Base-by-base conservation (phyloP, 148 eudicot species). In the Drosera capensis region DNA sequence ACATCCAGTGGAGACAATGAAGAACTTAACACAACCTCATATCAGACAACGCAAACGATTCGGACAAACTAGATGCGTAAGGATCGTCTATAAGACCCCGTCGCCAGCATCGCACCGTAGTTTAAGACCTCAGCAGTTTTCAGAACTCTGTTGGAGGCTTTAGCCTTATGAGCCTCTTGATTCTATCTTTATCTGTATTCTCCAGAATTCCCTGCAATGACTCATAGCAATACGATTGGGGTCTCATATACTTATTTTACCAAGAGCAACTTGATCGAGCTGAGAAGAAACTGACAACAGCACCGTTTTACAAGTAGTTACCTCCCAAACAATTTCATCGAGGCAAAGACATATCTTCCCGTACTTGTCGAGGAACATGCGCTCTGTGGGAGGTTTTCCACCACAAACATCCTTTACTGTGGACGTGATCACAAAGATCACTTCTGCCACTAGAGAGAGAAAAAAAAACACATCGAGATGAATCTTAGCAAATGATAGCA, bases 321-420 rank as follows among this genome's bases (percentile, higher is more conserved):
- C 99, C 85, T 70, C 71, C 94, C 99, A 92, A 8, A 81, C 94
- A 59, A 92, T 64, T 71, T 92, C 99, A 65, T 92, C 99, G 51
- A 85, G 68, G 62, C 86, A 80, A 65, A 92, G 71, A 65, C 99
- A 92, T 25, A 92, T 81, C 65, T 69, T 92, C 38, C 99, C 99
- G 37, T 92, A 92, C 75, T 92, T 92, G 57, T 92, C 95, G 35
- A 92, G 63, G 54, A 92, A 92, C 48, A 85, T 75, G 64, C 99
- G 88, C 65, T 92, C 94, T 3, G 81, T 78, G 3, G 99, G 99
- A 45, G 79, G 68, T 64, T 81, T 92, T 40, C 99, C 95, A 40
- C 94, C 95, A 39, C 99, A 92, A 23, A 78, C 82, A 68, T 92
- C 95, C 80, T 81, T 92, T 57, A 92, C 52, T 6, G 95, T 87